Base-by-base conservation (phyloP, 2,329 filamentous ascomycete genomes). In the Aspergillus versicolor region DNA sequence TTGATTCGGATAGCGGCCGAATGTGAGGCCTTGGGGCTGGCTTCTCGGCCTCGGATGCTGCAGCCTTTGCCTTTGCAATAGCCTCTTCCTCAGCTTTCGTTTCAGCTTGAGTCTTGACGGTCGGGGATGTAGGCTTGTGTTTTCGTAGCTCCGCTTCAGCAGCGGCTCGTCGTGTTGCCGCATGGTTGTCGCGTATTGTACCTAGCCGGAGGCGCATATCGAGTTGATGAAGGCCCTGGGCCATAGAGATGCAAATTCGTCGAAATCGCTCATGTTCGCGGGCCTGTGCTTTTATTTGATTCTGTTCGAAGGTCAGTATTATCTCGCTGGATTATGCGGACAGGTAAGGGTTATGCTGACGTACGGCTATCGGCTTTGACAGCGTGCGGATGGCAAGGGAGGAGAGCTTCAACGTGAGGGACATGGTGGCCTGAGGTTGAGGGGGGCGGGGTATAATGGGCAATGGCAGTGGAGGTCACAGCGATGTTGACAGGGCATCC, bases 201-300 rank as follows among this genome's bases (percentile, higher is more conserved):
- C 86, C 86, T 59, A 89, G 76, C 47, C 85, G 82, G 72, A 88
- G 82, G 43, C 85, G 82, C 84, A 89, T 88, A 67, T 89, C 86
- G 59, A 88, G 74, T 47, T 83, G 79, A 70, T 89, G 86, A 32
- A 89, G 79, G 9, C 77, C 72, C 69, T 89, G 86, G 9, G 87
- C 87, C 65, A 87, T 82, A 48, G 74, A 76, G 60, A 89, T 78
- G 67, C 86, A 88, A 59, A 85, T 68, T 46, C 75, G 76, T 46
- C 86, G 82, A 70, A 89, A 89, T 11, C 82, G 79, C 53, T 88
- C 84, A 79, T 89, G 86, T 70, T 89, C 86, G 64, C 84, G 83
- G 19, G 86, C 86, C 74, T 88, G 85, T 53, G 79, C 79, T 72
- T 88, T 89, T 71, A 89, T 87, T 70, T 80, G 80, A 66, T 86